These are phyloP conservation scores for Tylopilus sp. DNA, from an alignment of 1,284 basidiomycete genomes.

Conservation along the genomic window DNA sequence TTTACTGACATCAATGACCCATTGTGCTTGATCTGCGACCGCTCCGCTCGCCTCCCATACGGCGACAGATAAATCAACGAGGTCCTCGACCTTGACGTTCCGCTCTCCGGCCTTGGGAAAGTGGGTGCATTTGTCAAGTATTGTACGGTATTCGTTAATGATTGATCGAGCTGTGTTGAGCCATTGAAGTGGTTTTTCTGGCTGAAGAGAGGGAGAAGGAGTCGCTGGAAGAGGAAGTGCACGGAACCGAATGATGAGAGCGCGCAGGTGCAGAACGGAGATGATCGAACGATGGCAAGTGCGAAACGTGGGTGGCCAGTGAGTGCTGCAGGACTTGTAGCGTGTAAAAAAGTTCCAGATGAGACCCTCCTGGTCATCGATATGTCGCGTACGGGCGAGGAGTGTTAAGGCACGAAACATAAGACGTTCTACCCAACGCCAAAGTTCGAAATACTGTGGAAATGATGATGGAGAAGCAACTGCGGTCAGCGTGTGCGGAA, in stretches of 20 bases:
- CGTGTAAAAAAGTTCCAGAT: conserved; percentile 66
- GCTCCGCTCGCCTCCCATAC: conserved; percentile 79
- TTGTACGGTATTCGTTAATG: conserved; percentile 70
- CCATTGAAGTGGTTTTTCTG: conserved; percentile 61
- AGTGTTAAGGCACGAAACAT: conserved; percentile 72
- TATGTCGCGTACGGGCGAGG: conserved; percentile 55
- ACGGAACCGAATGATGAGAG: conserved; percentile 63
- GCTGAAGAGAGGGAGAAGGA: conserved; percentile 23
- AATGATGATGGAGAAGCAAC: conserved; percentile 58
- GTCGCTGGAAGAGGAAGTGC: conserved; percentile 28
- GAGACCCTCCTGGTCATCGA: conserved; percentile 49
- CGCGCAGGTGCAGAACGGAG: conserved; percentile 72
- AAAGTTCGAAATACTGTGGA: conserved; percentile 70
- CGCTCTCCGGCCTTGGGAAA: conserved; percentile 88
- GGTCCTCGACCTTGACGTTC: conserved; percentile 82
- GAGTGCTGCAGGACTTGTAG: conserved; percentile 66
- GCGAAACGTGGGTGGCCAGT: conserved; percentile 79
- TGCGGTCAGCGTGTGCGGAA: conserved; percentile 48
- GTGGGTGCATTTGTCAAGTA: conserved; percentile 69
- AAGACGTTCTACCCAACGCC: conserved; percentile 78
- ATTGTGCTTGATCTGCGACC: conserved; percentile 63
- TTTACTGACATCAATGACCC: conserved; percentile 74
- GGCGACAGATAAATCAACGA: conserved; percentile 81
- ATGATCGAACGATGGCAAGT: conserved; percentile 74
- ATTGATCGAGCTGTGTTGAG: conserved; percentile 66